These are phyloP conservation scores for Erodium trifolium DNA, from an alignment of 441 rosid genomes.

Conservation along the genomic window DNA sequence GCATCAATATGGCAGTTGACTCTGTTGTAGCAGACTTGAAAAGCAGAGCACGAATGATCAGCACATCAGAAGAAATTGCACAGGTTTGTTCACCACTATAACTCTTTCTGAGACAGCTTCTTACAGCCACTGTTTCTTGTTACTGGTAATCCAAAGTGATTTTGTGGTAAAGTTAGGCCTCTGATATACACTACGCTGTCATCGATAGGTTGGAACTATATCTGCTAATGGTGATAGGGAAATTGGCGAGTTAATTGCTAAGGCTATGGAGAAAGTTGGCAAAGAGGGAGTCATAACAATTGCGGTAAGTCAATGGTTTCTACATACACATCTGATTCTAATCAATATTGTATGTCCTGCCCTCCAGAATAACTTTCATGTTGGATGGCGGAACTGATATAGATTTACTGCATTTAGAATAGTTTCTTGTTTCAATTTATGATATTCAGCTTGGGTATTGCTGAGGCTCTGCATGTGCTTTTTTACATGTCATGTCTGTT, in stretches of 20 bases:
- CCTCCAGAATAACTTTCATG: background rate
- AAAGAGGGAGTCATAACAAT: slow-evolving; percentile 88
- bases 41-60: slow-evolving; percentile 72
- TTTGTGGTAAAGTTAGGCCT: background rate
- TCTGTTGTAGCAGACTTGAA: slow-evolving; percentile 72
- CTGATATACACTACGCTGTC: background rate
- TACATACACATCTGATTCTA: slow-evolving; percentile 14
- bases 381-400: background rate
- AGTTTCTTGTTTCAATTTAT: too few relatives aligned
- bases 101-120: background rate
- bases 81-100: slow-evolving; percentile 39
- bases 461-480: background rate
- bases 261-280: slow-evolving; percentile 98
- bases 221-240: slow-evolving; percentile 89
- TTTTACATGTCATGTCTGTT: too few relatives aligned
- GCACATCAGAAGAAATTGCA: slow-evolving; percentile 81
- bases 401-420: background rate
- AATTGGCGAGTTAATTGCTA: slow-evolving; percentile 83
- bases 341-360: background rate
- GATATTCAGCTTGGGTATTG: background rate
- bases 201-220: slow-evolving; percentile 73
- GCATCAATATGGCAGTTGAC: slow-evolving; percentile 72
- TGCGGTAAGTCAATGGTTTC: slow-evolving; percentile 36
- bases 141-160: slow-evolving; percentile 1
- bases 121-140: background rate